A percentile compares a stretch with the other conserved stretches of the same genome.
phyloP scores from a whole-genome alignment of 148 eudicot genomes.

The Oxyria digyna region DNA sequence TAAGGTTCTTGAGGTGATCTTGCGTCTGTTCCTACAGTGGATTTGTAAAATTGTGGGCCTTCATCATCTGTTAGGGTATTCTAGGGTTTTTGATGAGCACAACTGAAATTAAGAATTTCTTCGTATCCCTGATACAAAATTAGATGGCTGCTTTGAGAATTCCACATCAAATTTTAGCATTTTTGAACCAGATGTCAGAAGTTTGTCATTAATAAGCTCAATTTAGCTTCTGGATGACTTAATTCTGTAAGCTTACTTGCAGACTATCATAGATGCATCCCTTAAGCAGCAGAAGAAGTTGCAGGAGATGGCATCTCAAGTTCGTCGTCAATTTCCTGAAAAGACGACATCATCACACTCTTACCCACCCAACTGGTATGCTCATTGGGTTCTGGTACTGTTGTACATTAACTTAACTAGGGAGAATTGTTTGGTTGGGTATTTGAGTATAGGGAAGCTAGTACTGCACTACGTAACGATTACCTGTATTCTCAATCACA shows the following conservation, averaged over 20 bases:
- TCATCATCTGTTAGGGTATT: neutral
- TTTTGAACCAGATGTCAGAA: neutral
- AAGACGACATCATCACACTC: slow-evolving; percentile 16
- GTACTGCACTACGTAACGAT: neutral
- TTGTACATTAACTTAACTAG: neutral
- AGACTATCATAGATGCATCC: slow-evolving; percentile 76
- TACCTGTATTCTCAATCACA: neutral
- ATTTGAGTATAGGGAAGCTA: neutral
- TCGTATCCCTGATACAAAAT: neutral
- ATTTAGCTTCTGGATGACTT: neutral
- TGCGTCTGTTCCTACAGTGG: neutral
- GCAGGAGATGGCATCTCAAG: slow-evolving; percentile 52
- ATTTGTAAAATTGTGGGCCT: neutral
- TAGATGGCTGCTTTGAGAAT: neutral
- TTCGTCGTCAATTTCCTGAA: slow-evolving; percentile 41
- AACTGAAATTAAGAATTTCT: neutral
- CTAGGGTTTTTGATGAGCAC: neutral
- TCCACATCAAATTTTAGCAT: neutral
- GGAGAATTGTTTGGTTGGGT: neutral
- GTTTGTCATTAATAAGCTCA: neutral
- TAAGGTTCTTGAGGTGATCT: slow-evolving; percentile 1
- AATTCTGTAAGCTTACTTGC: slow-evolving; percentile 13
- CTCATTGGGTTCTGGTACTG: neutral
- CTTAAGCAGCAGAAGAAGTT: slow-evolving; percentile 62
- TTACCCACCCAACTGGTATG: slow-evolving; percentile 33